Base-by-base conservation (phyloP, 257 asterid genomes). In the Solanum rostratum region DNA sequence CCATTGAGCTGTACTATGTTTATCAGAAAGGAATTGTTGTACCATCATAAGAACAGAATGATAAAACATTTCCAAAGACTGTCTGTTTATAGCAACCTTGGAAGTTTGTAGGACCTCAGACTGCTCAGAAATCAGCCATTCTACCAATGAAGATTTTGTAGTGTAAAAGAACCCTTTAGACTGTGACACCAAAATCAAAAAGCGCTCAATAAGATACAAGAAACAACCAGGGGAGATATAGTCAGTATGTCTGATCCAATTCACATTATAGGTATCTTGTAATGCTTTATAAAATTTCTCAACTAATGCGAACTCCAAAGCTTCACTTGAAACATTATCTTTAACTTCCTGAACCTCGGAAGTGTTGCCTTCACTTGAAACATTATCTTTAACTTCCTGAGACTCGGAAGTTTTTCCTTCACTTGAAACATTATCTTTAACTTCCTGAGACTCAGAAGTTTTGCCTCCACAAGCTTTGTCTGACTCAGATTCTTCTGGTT, bases 151-250 rank as follows among this genome's bases (percentile, higher is more conserved):
- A 7, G 94, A 91, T 79, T 91, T 94, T 41, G 91, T 80, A 0
- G 93, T 71, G 87, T 83, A 92, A 80, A 89, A 89, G 87, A 2
- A 83, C 15, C 87, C 90, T 2, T n/a, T 53, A 19, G 88, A 71
- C 66, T 71, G 90, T 62, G 91, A 92, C 74, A 84, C 89, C 86
- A 88, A 13, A 30, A 91, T 73, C 84, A 92, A 10, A 9, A 91
- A 89, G 27, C 93, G 90, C 78, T 92, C 97, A 43, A 91, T 59
- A 18, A 94, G 91, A 90, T 91, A 91, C 29, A 92, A 73, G 91
- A 94, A 94, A 83, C 94, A 91, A 49, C 66, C 29, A 0, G 97
- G 97, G 46, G 97, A 88, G 43, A 92, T 89, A 15, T 79, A 91
- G 85, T 91, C 91, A 5, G 5, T 20, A 4, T 22, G 41, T 78